Base-by-base conservation (phyloP, 225 moss, liverwort and hornwort species). In the Sphagnum contortum region DNA sequence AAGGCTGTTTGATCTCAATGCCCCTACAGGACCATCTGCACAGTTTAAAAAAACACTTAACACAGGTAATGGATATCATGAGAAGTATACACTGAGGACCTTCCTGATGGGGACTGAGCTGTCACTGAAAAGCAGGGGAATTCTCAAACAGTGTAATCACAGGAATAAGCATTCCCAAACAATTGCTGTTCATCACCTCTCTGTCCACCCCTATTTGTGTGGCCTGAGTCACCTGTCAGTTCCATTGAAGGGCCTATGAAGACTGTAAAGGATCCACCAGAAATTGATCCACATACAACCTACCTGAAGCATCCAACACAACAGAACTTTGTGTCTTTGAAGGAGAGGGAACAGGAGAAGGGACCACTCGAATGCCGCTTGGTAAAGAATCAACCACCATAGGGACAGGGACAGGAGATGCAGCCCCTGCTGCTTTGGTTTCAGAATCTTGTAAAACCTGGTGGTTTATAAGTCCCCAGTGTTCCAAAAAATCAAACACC, bases 391-490 rank as follows among this genome's bases (percentile, higher is more conserved):
- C 92, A 52, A 92, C 72, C 50, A 80, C 69, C 11, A 71, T 87
- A 47, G 79, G 69, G 14, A 74, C 64, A 47, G 80, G 76, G 48
- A 68, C 51, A 5, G 72, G 74, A 6, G 74, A 80, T 68, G 77
- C 84, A 63, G 81, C 6, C 58, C 63, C 72, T 74, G 76, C 64
- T 63, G 68, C 62, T 47, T 4, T 8, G 47, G 61, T 45, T 45
- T 44, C 9, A 61, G 57, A 54, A 8, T 90, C 92, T 63, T 49
- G 63, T 5, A 74, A 66, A 60, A 80, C 81, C 48, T 87, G 90
- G 73, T 96, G 75, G 76, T 95, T 95, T 70, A 95, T 95, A 57
- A 95, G 83, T 49, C 94, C 95, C 95, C 92, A 95, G 53, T 95
- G 88, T 66, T 90, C 90, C 73, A 95, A 70, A 72, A 95, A 95